A percentile compares a stretch with the other conserved stretches of the same genome.
Evolutionary conservation across 2,329 filamentous ascomycete genomes (phyloP).

Genomic region (Escovopsis weberi): DNA sequence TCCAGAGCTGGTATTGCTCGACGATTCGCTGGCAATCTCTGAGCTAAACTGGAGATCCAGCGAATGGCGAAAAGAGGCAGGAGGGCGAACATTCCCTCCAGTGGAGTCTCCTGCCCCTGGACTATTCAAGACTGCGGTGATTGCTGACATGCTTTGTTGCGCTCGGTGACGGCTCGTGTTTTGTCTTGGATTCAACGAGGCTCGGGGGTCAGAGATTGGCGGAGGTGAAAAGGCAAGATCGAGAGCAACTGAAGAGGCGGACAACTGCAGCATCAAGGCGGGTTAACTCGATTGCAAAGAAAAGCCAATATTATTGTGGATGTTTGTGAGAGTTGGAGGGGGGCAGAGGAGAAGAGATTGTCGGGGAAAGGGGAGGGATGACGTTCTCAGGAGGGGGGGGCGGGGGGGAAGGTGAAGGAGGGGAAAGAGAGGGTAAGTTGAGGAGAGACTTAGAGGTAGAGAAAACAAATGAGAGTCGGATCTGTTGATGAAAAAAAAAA

Average conservation of each 20-base stretch:
- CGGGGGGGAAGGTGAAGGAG: neutral
- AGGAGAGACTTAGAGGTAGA: neutral
- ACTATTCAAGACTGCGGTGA: slow-evolving; percentile 25
- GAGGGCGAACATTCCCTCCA: slow-evolving; percentile 32
- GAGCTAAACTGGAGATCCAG: slow-evolving; percentile 38
- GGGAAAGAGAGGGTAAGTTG: neutral
- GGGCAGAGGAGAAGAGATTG: neutral
- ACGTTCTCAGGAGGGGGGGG: no score
- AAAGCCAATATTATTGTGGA: neutral
- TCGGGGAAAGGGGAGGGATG: no score
- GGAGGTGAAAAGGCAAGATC: slow-evolving; percentile 62
- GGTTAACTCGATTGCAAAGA: neutral
- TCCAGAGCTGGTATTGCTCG: slow-evolving; percentile 27
- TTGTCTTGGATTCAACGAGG: slow-evolving; percentile 40
- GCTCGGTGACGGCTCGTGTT: slow-evolving; percentile 54
- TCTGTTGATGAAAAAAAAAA: neutral
- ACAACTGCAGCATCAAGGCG: slow-evolving; percentile 38
- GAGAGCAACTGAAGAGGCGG: slow-evolving; percentile 65
- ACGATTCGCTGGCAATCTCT: slow-evolving; percentile 27
- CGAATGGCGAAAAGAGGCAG: slow-evolving; percentile 39
- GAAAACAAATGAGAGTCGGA: neutral
- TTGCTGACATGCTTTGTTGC: slow-evolving; percentile 40
- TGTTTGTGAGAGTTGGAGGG: neutral
- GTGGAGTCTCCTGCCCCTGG: slow-evolving; percentile 29
- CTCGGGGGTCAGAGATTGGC: slow-evolving; percentile 41